Conservation (phyloP, 2,329 filamentous ascomycete genomes). For the Cordyceps cateniannulata region DNA sequence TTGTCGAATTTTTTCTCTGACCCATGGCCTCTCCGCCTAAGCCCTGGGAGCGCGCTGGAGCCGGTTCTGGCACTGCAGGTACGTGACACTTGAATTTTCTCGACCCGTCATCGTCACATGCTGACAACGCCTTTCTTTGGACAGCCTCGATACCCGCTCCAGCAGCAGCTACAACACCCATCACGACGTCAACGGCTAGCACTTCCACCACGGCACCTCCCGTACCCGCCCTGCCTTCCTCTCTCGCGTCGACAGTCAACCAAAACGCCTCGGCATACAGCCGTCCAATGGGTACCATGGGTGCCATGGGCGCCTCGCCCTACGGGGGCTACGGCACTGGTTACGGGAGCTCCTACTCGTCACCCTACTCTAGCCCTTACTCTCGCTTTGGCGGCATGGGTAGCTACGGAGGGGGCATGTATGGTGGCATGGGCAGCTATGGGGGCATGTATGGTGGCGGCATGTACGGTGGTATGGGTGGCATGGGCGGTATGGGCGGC, state of each 20-base stretch:
- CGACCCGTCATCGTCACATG: constrained; percentile 17
- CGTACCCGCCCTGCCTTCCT: constrained; percentile 73
- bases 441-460: constrained; percentile 31
- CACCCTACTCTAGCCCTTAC: constrained; percentile 24
- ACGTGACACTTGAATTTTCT: constrained; percentile 35
- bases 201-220: constrained; percentile 51
- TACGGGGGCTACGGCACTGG: constrained; percentile 31
- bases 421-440: constrained; percentile 50
- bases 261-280: constrained; percentile 84
- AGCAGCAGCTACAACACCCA: constrained; percentile 33
- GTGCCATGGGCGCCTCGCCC: constrained; percentile 31
- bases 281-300: constrained; percentile 35
- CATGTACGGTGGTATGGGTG: constrained; percentile 33
- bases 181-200: constrained; percentile 25
- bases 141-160: constrained; percentile 33
- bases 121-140: constrained; percentile 19
- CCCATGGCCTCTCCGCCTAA: constrained; percentile 81
- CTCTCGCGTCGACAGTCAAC: constrained; percentile 73
- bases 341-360: constrained; percentile 29
- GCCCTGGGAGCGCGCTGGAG: constrained; percentile 85
- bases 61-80: constrained; percentile 49
- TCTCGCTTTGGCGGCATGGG: constrained; percentile 47
- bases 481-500: constrained; percentile 16
- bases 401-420: constrained; percentile 40
- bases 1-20: background rate